These are phyloP conservation scores for Candida anutae DNA, from an alignment of 1,139 yeast genomes.

Conservation along the genomic window DNA sequence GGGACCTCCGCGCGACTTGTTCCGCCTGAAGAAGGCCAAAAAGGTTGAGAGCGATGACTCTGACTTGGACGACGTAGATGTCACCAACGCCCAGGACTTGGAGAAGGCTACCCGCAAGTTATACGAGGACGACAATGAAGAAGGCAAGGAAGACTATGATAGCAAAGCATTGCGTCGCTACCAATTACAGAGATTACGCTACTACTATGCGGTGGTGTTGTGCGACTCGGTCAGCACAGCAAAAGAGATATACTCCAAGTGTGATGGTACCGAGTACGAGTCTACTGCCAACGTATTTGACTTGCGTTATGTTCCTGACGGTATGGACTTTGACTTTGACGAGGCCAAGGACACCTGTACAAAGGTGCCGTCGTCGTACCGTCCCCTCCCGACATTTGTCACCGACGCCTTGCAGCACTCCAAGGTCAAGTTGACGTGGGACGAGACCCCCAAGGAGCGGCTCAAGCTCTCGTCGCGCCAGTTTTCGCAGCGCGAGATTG, in stretches of 20 bases:
- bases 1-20: slow-evolving; percentile 89
- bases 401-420: slow-evolving; percentile 94
- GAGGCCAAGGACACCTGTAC: slow-evolving; percentile 67
- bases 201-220: slow-evolving; percentile 86
- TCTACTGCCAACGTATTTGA: slow-evolving; percentile 94
- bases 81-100: slow-evolving; percentile 34
- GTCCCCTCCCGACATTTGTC: slow-evolving; percentile 70
- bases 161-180: slow-evolving; percentile 59
- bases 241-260: slow-evolving; percentile 65
- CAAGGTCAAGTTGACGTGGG: slow-evolving; percentile 93
- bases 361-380: slow-evolving; percentile 67
- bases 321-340: slow-evolving; percentile 70
- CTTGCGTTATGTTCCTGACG: slow-evolving; percentile 87
- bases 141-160: slow-evolving; percentile 67
- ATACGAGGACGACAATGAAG: slow-evolving; percentile 50
- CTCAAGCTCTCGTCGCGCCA: slow-evolving; percentile 70
- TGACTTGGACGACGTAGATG: slow-evolving; percentile 43
- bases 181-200: slow-evolving; percentile 80
- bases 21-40: slow-evolving; percentile 31
- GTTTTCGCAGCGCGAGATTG: slow-evolving; percentile 84
- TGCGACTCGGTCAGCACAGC: slow-evolving; percentile 77
- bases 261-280: slow-evolving; percentile 95
- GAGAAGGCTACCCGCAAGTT: slow-evolving; percentile 55
- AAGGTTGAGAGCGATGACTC: slow-evolving; percentile 26
- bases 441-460: slow-evolving; percentile 93